Conservation (phyloP, 140 eudicot genomes). For the Ambrosia hybrid region DNA sequence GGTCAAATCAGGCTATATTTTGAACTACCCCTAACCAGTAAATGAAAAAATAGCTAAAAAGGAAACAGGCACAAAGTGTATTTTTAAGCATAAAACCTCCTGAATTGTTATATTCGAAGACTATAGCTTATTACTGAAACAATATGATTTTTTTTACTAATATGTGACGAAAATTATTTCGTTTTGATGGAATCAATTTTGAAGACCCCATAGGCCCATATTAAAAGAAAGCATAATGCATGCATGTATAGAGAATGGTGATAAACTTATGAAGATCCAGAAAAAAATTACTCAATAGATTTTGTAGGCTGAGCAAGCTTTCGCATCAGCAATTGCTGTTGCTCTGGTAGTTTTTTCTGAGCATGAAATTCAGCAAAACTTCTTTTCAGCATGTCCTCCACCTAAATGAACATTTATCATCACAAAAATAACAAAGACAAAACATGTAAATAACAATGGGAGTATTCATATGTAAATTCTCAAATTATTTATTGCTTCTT, state of each 20-base stretch:
- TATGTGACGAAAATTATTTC: not conserved
- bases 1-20: not conserved
- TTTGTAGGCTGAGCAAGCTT: constrained; percentile 93
- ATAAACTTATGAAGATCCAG: not conserved
- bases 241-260: not conserved
- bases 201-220: not conserved
- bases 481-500: too few species aligned
- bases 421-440: not conserved
- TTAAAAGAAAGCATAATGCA: not conserved
- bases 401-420: constrained; percentile 42
- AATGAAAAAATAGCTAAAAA: not conserved
- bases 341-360: constrained; percentile 95
- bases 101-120: not conserved
- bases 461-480: not conserved
- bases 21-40: not conserved
- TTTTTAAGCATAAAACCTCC: constrained; percentile 7
- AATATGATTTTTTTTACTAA: not conserved
- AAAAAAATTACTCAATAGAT: constrained; percentile 63
- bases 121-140: not conserved
- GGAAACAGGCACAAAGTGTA: not conserved
- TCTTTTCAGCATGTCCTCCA: constrained; percentile 99
- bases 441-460: too few species aligned
- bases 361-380: constrained; percentile 99
- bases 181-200: not conserved
- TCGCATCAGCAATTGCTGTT: constrained; percentile 82